Evolutionary conservation across 495 filamentous ascomycete species (phyloP), one percentile per base, ranked within the genome.

Genomic region (Mytilinidion resinicola): DNA sequence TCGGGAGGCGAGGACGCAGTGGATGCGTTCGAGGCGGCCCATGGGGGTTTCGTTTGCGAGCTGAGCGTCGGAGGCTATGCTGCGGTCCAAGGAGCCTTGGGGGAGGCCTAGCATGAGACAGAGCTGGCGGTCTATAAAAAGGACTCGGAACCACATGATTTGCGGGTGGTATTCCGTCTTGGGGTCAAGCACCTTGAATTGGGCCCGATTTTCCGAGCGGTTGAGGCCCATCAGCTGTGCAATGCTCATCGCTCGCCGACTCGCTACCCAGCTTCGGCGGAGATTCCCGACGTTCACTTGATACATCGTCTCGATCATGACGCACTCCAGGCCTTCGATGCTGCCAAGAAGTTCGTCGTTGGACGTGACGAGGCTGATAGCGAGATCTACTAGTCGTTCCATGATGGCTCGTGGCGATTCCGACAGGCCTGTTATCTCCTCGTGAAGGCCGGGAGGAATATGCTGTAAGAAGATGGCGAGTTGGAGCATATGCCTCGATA

Each of bases 71-170:
- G 53, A 51, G 10, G 67, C 64, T 35, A 71, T 66, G 20, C 51
- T 52, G 17, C 63, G 51, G 49, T 73, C 69, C n/a, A 43, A 33
- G 7, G 61, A 53, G 20, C 65, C 62, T 36, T 70, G 68, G 10
- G 73, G 63, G 15, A 73, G 62, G n/a, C 69, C 71, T 1, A 75
- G 59, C 58, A 72, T 65, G 8, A 73, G 57, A n/a, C 67, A 73
- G 8, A 73, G 53, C 53, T 70, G 70, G 15, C 68, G 66, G 46
- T 73, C 73, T 14, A 65, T 41, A 4, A 57, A 39, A 8, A 73
- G 56, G 43, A 74, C 48, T 36, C 69, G 69, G 39, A 73, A 69
- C 69, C 67, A 75, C 55, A 73, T 67, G 21, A 64, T 59, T 30
- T 64, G 41, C 7, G 69, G 57, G 30, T 59, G 34, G 12, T 59